Conservation (phyloP, 345 rosid species). For the Linum usitatissimum region DNA sequence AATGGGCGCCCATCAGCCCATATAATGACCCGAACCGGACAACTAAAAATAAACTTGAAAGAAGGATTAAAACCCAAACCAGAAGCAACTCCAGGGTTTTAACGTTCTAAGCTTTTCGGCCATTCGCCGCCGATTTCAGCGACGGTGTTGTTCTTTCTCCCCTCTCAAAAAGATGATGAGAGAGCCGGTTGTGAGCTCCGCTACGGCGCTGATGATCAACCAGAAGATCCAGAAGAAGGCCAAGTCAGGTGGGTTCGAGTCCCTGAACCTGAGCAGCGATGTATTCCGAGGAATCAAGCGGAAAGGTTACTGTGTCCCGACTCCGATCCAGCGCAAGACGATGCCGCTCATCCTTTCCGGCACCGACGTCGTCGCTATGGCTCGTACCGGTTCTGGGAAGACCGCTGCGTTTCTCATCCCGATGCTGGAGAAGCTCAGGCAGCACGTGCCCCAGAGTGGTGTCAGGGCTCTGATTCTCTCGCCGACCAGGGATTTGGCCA, state of each 20-base stretch:
- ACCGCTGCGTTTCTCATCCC: constrained; percentile 92
- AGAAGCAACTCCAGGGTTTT: too few relatives aligned
- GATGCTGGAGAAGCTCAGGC: constrained; percentile 75
- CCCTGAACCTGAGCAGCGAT: constrained; percentile 59
- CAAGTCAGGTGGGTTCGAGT: constrained; percentile 94
- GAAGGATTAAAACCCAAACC: too few relatives aligned
- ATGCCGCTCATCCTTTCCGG: constrained; percentile 95
- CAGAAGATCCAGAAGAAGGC: constrained; percentile 70
- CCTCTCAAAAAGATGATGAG: background rate
- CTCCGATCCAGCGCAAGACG: constrained; percentile 92
- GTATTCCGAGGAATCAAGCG: constrained; percentile 69
- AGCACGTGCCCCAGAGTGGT: constrained; percentile 73
- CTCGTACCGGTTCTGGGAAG: constrained; percentile 95
- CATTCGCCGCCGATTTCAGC: background rate
- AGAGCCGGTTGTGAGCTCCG: constrained; percentile 50
- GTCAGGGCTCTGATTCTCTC: constrained; percentile 81
- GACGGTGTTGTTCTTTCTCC: background rate
- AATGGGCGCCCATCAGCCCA: too few relatives aligned
- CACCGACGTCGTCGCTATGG: constrained; percentile 94
- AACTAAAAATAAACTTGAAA: too few relatives aligned
- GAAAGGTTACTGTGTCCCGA: constrained; percentile 87
- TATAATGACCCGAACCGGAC: too few relatives aligned
- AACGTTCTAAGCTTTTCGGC: too few relatives aligned
- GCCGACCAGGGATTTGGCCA: constrained; percentile 88
- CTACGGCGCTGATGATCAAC: constrained; percentile 58